A percentile compares a stretch with the other conserved stretches of the same genome.
Evolutionary conservation across 164 flowering plant genomes (phyloP).

Genomic region (Aristolochia californica): DNA sequence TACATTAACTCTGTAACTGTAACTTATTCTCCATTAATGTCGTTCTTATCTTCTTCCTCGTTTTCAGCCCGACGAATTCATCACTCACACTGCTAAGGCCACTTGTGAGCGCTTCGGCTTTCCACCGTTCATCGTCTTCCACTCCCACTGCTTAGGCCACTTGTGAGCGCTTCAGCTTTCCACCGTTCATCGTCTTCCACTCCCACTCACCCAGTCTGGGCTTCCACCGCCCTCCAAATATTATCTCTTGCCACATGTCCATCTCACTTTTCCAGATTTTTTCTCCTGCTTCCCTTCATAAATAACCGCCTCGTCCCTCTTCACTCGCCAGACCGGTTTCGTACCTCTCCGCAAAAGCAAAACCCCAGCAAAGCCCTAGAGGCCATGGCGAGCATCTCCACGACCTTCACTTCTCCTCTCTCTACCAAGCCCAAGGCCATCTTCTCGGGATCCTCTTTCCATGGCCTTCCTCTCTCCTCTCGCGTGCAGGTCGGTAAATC

Average conservation of each 20-base stretch:
- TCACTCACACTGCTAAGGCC: no score
- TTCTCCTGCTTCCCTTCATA: not conserved
- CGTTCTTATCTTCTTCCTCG: conserved; percentile 8
- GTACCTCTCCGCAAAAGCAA: not conserved
- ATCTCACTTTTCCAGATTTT: not conserved
- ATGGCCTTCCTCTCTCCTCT: conserved; percentile 17
- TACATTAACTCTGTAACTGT: no score
- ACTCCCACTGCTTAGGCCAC: not conserved
- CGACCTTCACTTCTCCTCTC: conserved; percentile 16
- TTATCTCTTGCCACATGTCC: conserved; percentile 18
- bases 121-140: no score
- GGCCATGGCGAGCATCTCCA: conserved; percentile 26
- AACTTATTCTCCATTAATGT: conserved; percentile 22
- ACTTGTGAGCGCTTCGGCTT: no score
- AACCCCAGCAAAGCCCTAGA: not conserved
- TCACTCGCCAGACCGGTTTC: not conserved
- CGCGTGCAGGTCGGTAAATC: conserved; percentile 15
- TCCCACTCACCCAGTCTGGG: not conserved
- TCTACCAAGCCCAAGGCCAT: conserved; percentile 18
- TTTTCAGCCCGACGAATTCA: conserved; percentile 13
- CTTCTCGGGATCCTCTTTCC: conserved; percentile 27
- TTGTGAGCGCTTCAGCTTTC: no score
- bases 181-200: no score
- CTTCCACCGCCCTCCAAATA: not conserved
- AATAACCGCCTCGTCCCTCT: not conserved